phyloP scores from a whole-genome alignment of 169 alveolate genomes.

The Perkinsus marinus region DNA sequence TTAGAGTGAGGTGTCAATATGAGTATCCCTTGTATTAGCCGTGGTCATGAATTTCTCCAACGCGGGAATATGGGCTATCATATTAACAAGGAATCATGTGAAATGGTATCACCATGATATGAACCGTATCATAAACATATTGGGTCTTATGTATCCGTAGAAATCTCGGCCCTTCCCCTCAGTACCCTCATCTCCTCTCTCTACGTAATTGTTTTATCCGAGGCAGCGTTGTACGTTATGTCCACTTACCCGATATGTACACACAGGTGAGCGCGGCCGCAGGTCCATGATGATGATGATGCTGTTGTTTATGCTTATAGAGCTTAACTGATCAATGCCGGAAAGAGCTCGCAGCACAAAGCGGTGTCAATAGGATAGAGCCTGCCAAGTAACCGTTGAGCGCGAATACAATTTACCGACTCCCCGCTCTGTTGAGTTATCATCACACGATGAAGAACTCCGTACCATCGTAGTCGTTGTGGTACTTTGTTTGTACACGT shows the following conservation, averaged over 20 bases:
- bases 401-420: background rate
- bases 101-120: no score
- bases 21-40: no score
- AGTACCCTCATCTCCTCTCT: conserved; percentile 25
- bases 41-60: no score
- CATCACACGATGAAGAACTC: background rate
- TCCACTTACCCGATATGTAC: conserved; percentile 77
- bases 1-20: no score
- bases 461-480: background rate
- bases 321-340: background rate
- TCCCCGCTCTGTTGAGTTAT: background rate
- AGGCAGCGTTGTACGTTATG: conserved; percentile 85
- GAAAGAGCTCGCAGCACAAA: background rate
- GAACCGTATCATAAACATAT: no score
- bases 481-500: no score
- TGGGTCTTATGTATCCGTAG: no score
- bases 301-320: background rate
- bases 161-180: no score
- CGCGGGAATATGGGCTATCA: no score
- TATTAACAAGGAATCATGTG: no score
- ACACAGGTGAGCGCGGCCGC: conserved; percentile 49
- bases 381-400: background rate
- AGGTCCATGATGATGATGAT: no score
- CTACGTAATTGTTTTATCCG: conserved; percentile 79
- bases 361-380: background rate